Evolutionary conservation across 1,284 basidiomycete species (phyloP), one percentile per base, ranked within the genome.

Genomic region (Apiotrichum mycotoxinovorans): DNA sequence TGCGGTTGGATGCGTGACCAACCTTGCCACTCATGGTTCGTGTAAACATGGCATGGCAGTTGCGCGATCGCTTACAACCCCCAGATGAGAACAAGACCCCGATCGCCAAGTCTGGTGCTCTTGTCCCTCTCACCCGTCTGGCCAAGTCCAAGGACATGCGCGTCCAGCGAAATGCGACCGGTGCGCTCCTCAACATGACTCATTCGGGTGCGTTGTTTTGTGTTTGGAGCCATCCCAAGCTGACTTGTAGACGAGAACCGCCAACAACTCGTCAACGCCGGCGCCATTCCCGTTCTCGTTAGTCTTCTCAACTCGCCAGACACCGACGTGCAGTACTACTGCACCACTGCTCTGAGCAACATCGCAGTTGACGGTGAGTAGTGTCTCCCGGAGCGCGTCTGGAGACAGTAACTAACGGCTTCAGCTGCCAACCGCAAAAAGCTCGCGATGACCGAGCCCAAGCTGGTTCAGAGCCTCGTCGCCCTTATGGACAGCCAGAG

Each of bases 251-350:
- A 99, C 73, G 96, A 99, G 80, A 99, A 99, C 76, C 82, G 96
- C 53, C 95, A 98, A 74, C 95, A 98, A 72, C 87, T 99, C 46
- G 96, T 99, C 68, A 96, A 94, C 67, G 96, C 96, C 26, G 96
- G 96, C 15, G 96, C 96, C 22, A 98, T 98, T 60, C 96, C 96
- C 15, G 96, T 98, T 37, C 85, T 98, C 26, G 96, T 99, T 65
- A 88, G 88, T 70, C 81, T 99, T 38, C 82, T 99, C 56, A 95
- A 94, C 73, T 95, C 91, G n/a, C 85, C 90, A 43, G 95, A 99
- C 75, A 98, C 95, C 22, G 95, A 98, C 75, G 96, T 98, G 2
- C 96, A 99, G 78, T 99, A 99, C 75, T 99, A 99, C 76, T 99
- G 96, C 79, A 99, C 96, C 8, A 99, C 96, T 25, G 96, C 96